These are phyloP conservation scores for Herpetospermum pedunculosum DNA, from an alignment of 306 rosid genomes.

Conservation along the genomic window DNA sequence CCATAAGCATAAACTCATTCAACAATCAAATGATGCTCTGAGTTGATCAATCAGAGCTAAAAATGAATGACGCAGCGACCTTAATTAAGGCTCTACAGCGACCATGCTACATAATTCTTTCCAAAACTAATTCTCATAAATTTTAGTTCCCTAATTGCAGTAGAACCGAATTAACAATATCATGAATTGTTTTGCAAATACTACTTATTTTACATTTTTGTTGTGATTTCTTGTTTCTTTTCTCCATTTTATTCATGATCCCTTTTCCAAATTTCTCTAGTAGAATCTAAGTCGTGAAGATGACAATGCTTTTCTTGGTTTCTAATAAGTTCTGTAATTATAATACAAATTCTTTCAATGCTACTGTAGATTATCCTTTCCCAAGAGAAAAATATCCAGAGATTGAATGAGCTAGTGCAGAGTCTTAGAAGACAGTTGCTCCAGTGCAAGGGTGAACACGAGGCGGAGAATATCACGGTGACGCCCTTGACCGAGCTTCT, in stretches of 20 bases:
- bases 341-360: not conserved
- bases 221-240: not conserved
- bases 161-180: not conserved
- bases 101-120: not conserved
- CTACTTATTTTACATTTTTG: not conserved
- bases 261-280: not conserved
- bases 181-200: not conserved
- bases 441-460: constrained; percentile 34
- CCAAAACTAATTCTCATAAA: not conserved
- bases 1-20: too few relatives aligned
- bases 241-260: not conserved
- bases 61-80: not conserved
- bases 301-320: not conserved
- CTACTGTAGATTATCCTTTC: constrained; percentile 48
- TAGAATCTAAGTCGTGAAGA: not conserved
- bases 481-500: constrained; percentile 33
- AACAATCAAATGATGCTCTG: too few relatives aligned
- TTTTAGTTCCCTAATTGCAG: not conserved
- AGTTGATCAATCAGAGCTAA: too few relatives aligned
- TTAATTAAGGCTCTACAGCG: not conserved
- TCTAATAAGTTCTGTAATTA: not conserved
- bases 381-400: constrained; percentile 50
- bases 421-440: constrained; percentile 34
- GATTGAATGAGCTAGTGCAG: constrained; percentile 37
- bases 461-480: constrained; percentile 20